Evolutionary conservation across 306 rosid species (phyloP), one percentile per base, ranked within the genome.

Genomic region (Cucumis hystrix): DNA sequence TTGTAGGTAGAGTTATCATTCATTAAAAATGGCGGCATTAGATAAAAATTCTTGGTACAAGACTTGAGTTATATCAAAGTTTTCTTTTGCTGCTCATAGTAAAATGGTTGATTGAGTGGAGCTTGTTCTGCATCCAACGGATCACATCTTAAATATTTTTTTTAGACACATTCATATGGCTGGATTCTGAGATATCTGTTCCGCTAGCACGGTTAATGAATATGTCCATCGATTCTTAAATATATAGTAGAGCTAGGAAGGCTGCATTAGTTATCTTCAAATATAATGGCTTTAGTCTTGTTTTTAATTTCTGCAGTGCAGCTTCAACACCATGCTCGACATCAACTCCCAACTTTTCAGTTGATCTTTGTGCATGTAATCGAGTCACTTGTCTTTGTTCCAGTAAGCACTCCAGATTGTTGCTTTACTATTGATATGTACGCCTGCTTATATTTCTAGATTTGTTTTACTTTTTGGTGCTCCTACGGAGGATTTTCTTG

Each of bases 311-410:
- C 85, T 90, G 79, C 98, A 95, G 99, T 95, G 92, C 99, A 95
- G 92, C 99, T 92, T 87, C 98, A 95, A 79, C 99, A 92, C 85
- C 99, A 95, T 79, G 99, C 99, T 75, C 98, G 93, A 56, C 98
- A 95, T 78, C 96, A 79, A 77, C 99, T 95, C 82, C 99, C 99
- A 47, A 92, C 96, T 77, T 95, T 95, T 83, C 99, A 95, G 83
- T 86, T 95, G 84, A 92, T 95, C 77, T 95, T 95, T 86, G 99
- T 92, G 79, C 99, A 95, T 81, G 99, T 95, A 54, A 92, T 95
- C 68, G 99, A 95, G 89, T 95, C 99, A 33, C 90, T 95, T 20
- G 99, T 95, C 81, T 95, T 95, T 88, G 99, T 95, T 79, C 99
- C 99, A 75, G 98, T 92, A 88, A 88, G 90, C 62, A 81, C 59